These are phyloP conservation scores for Trichoderma orchidacearum DNA, from an alignment of 495 filamentous ascomycete species.

Conservation along the genomic window DNA sequence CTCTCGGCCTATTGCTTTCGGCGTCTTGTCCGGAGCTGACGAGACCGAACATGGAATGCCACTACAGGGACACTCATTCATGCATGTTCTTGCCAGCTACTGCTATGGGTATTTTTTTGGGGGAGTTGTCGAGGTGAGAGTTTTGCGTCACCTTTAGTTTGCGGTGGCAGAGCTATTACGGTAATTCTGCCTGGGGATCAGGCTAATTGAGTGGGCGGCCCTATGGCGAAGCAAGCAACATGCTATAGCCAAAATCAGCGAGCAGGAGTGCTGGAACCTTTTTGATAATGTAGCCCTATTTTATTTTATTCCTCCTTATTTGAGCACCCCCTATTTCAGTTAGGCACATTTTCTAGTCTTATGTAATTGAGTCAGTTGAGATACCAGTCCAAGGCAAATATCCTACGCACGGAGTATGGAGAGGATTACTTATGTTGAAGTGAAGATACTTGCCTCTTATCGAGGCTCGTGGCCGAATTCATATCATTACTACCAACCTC, in stretches of 20 bases:
- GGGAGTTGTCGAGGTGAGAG: neutral
- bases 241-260: neutral
- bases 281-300: constrained; percentile 1
- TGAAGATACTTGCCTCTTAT: no score
- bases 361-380: constrained; percentile 1
- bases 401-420: neutral
- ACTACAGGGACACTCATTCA: neutral
- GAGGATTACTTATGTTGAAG: no score
- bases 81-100: constrained; percentile 8
- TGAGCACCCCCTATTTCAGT: neutral
- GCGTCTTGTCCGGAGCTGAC: neutral
- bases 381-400: neutral
- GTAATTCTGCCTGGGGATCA: neutral
- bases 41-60: neutral
- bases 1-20: neutral
- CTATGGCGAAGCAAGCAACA: neutral
- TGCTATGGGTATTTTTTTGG: neutral
- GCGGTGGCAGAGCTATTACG: neutral
- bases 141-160: neutral
- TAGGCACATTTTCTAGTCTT: constrained; percentile 3
- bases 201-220: no score
- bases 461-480: no score
- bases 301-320: constrained; percentile 1
- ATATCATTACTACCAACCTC: no score
- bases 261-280: neutral